These are phyloP conservation scores for Dipteronia dyeriana DNA, from an alignment of 345 rosid species.

Conservation along the genomic window DNA sequence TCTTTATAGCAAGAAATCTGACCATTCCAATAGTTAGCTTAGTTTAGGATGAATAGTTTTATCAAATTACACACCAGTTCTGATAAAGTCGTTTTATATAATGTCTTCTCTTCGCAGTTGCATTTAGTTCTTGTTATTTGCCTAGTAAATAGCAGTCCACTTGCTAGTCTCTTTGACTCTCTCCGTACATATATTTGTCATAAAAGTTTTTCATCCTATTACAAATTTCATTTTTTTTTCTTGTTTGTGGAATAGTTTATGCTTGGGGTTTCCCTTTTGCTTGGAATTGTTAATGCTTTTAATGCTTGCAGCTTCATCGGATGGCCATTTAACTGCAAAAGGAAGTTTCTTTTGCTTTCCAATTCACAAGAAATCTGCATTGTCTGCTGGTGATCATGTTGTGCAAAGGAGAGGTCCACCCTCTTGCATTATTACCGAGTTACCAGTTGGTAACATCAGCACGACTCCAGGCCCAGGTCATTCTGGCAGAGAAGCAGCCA, in stretches of 20 bases:
- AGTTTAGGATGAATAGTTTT: neutral
- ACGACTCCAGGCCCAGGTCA: neutral
- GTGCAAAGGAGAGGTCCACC: conserved; percentile 42
- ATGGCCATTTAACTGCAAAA: conserved; percentile 34
- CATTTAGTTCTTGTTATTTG: neutral
- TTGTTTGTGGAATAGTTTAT: too few relatives aligned
- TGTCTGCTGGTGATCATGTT: conserved; percentile 34
- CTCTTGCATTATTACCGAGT: conserved; percentile 6
- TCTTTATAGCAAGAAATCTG: neutral
- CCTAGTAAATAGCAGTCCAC: neutral
- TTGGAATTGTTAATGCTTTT: neutral
- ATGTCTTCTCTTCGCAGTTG: neutral
- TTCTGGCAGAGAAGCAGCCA: conserved; percentile 18
- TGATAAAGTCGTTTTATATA: neutral
- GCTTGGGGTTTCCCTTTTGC: neutral
- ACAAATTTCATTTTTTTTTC: neutral
- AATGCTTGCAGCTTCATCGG: conserved; percentile 44
- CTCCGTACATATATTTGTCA: neutral
- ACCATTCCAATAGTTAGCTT: neutral
- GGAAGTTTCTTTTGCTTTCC: neutral
- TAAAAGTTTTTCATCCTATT: neutral
- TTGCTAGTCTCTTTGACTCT: neutral
- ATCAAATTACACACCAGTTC: neutral
- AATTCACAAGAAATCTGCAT: conserved; percentile 24
- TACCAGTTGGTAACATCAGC: neutral